Evolutionary conservation across 1,284 basidiomycete genomes (phyloP).

Genomic region (Pyrrhoderma lamaoense): DNA sequence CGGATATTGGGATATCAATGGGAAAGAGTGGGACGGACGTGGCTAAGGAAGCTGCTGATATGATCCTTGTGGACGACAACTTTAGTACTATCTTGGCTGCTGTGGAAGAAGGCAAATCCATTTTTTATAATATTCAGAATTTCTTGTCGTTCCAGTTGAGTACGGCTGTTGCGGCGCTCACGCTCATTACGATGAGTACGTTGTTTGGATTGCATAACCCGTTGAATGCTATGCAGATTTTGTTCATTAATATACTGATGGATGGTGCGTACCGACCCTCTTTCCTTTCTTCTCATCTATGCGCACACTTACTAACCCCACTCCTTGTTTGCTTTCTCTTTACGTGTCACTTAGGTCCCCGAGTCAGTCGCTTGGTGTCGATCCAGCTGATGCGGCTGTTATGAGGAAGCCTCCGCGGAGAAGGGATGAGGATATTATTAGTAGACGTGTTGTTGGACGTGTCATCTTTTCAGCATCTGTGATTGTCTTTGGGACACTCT

Average conservation of each 20-base stretch:
- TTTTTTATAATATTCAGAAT: conserved; percentile 98
- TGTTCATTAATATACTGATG: conserved; percentile 99
- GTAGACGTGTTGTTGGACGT: conserved; percentile 61
- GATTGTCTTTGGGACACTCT: conserved; percentile 85
- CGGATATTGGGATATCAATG: conserved; percentile 97
- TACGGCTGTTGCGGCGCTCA: conserved; percentile 90
- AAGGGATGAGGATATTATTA: conserved; percentile 87
- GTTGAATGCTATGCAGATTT: conserved; percentile 96
- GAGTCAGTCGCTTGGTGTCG: conserved; percentile 92
- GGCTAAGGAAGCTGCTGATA: conserved; percentile 95
- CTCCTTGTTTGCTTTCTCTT: conserved; percentile 5
- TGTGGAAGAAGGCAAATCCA: conserved; percentile 96
- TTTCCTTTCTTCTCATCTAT: conserved; percentile 8
- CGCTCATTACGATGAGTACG: conserved; percentile 92
- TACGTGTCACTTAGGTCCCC: conserved; percentile 61
- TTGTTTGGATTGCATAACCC: conserved; percentile 86
- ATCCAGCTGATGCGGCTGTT: conserved; percentile 86
- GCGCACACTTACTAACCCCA: background rate
- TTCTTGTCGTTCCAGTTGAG: conserved; percentile 96
- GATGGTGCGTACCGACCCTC: conserved; percentile 55
- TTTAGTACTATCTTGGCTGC: conserved; percentile 92
- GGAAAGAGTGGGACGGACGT: conserved; percentile 96
- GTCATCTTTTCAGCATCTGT: conserved; percentile 88
- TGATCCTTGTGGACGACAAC: conserved; percentile 96
- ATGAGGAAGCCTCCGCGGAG: conserved; percentile 86